phyloP scores from a whole-genome alignment of 2,329 filamentous ascomycete genomes.

The Talaromyces sp. region DNA sequence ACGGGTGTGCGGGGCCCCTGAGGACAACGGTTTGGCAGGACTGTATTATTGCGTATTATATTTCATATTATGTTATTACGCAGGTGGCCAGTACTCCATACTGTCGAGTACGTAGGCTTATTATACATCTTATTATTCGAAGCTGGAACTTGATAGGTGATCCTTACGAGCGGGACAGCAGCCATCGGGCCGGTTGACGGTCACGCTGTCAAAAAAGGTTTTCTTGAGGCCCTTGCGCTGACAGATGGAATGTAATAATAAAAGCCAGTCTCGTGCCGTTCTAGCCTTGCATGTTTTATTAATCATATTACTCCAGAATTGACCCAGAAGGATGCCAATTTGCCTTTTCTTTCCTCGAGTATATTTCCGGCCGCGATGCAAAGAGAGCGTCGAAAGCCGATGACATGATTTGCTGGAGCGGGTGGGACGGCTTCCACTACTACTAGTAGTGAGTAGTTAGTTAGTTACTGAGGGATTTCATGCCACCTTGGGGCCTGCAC shows the following conservation, averaged over 20 bases:
- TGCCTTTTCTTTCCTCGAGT: background rate
- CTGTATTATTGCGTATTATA: background rate
- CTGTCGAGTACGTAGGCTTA: background rate
- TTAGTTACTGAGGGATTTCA: background rate
- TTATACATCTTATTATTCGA: background rate
- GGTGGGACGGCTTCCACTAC: background rate
- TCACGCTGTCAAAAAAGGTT: background rate
- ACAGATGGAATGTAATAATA: background rate
- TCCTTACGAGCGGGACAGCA: background rate
- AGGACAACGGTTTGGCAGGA: background rate
- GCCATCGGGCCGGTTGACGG: background rate
- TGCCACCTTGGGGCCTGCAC: background rate
- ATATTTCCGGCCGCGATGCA: background rate
- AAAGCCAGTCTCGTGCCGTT: background rate
- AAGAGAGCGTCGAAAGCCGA: background rate
- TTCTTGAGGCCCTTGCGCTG: background rate
- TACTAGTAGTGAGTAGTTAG: background rate
- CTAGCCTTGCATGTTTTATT: background rate
- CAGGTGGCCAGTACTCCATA: background rate
- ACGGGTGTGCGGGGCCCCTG: background rate
- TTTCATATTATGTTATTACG: background rate
- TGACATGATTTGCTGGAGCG: background rate
- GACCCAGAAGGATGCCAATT: background rate
- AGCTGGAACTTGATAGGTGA: background rate
- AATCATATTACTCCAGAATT: background rate